Evolutionary conservation across 805 yeast genomes (phyloP).

Genomic region (Starmerella gropengiesseri): DNA sequence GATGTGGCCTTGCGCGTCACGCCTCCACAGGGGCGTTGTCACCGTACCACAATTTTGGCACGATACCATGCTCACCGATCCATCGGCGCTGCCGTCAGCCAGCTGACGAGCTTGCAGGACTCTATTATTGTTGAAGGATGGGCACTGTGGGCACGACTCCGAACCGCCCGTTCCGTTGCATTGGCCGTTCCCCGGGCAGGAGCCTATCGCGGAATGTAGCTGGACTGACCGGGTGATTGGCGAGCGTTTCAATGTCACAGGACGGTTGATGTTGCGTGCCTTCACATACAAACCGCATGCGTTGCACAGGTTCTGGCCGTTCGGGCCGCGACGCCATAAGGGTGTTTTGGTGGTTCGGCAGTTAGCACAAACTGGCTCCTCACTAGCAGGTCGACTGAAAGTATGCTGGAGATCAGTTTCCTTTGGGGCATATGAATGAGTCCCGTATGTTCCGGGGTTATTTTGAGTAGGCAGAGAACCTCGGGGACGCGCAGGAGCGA

Average conservation of each 20-base stretch:
- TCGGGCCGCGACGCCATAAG: constrained; percentile 86
- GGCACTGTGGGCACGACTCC: constrained; percentile 69
- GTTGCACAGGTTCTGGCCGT: constrained; percentile 85
- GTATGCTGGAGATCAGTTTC: background rate
- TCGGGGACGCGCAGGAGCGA: background rate
- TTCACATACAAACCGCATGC: constrained; percentile 83
- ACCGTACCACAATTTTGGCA: constrained; percentile 79
- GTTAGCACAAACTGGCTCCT: constrained; percentile 53
- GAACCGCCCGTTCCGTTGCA: constrained; percentile 87
- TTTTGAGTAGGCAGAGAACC: background rate
- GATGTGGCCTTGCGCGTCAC: constrained; percentile 71
- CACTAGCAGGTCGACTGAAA: background rate
- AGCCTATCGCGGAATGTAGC: constrained; percentile 32
- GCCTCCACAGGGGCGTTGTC: constrained; percentile 77
- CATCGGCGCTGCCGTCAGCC: background rate
- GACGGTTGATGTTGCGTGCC: constrained; percentile 52
- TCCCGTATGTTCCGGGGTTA: no score
- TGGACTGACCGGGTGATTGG: constrained; percentile 17
- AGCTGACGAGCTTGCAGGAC: constrained; percentile 29
- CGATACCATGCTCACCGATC: constrained; percentile 39
- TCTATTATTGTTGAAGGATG: constrained; percentile 55
- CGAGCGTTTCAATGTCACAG: constrained; percentile 47
- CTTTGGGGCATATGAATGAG: background rate
- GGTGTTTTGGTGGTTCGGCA: constrained; percentile 91
- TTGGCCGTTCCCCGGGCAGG: constrained; percentile 64